Percentiles rank a stretch among this genome's conserved stretches.
Conservation (phyloP, 2,329 filamentous ascomycete species). For the Chaetomium olivaceum region DNA sequence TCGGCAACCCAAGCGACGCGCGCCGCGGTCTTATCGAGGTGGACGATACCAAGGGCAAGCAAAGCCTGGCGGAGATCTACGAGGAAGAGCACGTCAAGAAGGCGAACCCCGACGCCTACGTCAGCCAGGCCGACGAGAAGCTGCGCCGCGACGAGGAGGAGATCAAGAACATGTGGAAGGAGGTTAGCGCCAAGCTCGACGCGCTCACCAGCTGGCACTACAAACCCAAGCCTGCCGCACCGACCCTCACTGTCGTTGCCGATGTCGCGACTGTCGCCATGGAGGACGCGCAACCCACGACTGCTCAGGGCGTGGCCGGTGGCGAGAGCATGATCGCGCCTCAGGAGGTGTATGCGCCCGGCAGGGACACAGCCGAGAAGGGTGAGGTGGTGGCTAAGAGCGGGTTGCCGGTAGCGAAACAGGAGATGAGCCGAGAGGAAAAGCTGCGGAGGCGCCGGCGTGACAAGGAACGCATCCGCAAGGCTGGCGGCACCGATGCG, state of each 20-base stretch:
- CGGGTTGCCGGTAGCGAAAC: constrained; percentile 73
- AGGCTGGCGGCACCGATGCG: constrained; percentile 46
- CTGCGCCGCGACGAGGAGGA: constrained; percentile 79
- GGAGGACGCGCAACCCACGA: constrained; percentile 91
- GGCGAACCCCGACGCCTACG: constrained; percentile 74
- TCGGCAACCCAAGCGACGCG: constrained; percentile 59
- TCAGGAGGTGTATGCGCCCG: constrained; percentile 89
- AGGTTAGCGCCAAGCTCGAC: constrained; percentile 78
- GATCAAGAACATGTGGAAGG: constrained; percentile 79
- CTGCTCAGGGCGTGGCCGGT: constrained; percentile 70
- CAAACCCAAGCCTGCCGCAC: constrained; percentile 80
- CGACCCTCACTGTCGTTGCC: constrained; percentile 81
- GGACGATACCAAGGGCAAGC: constrained; percentile 82
- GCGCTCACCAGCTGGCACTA: constrained; percentile 92
- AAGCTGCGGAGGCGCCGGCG: constrained; percentile 73
- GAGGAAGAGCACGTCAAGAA: constrained; percentile 85
- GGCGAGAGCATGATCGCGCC: constrained; percentile 79
- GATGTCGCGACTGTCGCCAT: constrained; percentile 91
- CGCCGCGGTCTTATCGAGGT: constrained; percentile 76
- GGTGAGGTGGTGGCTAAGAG: constrained; percentile 77
- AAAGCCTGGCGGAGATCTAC: constrained; percentile 88
- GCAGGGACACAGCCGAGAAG: constrained; percentile 61
- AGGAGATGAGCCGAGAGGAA: constrained; percentile 87
- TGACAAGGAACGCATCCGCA: constrained; percentile 82
- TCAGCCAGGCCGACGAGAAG: constrained; percentile 81